Conservation (phyloP, 108 stramenopile species). For the Phaeodactylum tricornutum region DNA sequence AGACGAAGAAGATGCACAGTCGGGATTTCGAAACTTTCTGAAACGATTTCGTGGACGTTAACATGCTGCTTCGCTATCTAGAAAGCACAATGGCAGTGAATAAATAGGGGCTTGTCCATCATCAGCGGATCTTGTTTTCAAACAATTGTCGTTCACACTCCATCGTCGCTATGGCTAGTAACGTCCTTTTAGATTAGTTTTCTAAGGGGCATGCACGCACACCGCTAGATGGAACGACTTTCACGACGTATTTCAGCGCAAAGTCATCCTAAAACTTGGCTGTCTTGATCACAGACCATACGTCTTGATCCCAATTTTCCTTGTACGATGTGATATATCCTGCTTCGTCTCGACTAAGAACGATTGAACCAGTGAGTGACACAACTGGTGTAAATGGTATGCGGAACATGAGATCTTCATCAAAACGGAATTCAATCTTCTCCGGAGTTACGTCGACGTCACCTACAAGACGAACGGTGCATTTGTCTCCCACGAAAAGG, state of each 20-base stretch:
- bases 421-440: conserved; percentile 54
- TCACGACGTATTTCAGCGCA: no score
- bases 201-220: no score
- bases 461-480: conserved; percentile 45
- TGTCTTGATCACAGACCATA: conserved; percentile 56
- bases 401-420: conserved; percentile 71
- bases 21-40: conserved; percentile 4
- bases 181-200: no score
- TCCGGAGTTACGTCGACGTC: conserved; percentile 34
- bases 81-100: no score
- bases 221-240: no score
- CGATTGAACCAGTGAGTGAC: conserved; percentile 55
- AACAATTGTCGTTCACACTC: no score
- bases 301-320: conserved; percentile 85
- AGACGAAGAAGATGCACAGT: background rate
- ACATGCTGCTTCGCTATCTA: no score
- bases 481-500: conserved; percentile 63
- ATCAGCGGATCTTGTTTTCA: no score
- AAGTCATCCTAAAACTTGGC: conserved; percentile 64
- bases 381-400: conserved; percentile 73
- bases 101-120: no score
- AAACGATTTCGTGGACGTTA: conserved; percentile 1
- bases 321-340: conserved; percentile 79
- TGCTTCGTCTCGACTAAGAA: conserved; percentile 51
- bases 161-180: no score